phyloP scores from a whole-genome alignment of 768 basidiomycete genomes.

The Mycena leptocephala region DNA sequence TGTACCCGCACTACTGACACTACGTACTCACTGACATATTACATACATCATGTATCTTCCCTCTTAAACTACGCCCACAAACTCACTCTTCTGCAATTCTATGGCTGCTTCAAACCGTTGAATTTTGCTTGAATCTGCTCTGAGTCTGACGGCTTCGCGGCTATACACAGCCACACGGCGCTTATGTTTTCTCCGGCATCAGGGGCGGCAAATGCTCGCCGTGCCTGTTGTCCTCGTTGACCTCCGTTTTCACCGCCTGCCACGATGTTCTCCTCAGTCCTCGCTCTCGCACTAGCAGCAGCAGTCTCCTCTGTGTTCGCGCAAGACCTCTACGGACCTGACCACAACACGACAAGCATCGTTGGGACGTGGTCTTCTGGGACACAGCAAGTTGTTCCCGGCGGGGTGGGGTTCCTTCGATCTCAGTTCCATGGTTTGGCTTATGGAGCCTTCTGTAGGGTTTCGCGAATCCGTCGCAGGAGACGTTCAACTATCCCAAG shows the following conservation, averaged over 20 bases:
- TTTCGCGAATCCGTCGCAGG: conserved; percentile 78
- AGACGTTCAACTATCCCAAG: conserved; percentile 77
- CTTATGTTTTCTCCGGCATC: neutral
- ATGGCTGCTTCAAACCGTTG: too few species aligned
- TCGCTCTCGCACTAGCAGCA: neutral
- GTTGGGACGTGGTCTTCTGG: conserved; percentile 35
- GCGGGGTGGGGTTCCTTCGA: conserved; percentile 6
- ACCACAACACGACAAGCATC: conserved; percentile 31
- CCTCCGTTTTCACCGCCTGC: neutral
- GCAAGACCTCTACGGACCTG: conserved; percentile 13
- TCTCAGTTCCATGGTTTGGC: neutral
- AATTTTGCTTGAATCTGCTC: too few species aligned
- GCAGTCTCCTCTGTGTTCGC: neutral
- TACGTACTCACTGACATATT: neutral
- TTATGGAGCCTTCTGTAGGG: conserved; percentile 53
- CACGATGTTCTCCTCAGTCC: neutral
- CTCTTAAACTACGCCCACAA: neutral
- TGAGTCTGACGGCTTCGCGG: too few species aligned
- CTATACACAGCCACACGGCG: neutral
- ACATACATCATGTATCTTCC: neutral
- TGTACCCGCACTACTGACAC: neutral
- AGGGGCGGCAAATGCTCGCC: neutral
- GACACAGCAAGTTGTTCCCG: conserved; percentile 32
- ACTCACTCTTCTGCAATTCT: too few species aligned
- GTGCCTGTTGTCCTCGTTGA: neutral